Conservation (phyloP, 129 eudicot species). For the Mikania micrantha region DNA sequence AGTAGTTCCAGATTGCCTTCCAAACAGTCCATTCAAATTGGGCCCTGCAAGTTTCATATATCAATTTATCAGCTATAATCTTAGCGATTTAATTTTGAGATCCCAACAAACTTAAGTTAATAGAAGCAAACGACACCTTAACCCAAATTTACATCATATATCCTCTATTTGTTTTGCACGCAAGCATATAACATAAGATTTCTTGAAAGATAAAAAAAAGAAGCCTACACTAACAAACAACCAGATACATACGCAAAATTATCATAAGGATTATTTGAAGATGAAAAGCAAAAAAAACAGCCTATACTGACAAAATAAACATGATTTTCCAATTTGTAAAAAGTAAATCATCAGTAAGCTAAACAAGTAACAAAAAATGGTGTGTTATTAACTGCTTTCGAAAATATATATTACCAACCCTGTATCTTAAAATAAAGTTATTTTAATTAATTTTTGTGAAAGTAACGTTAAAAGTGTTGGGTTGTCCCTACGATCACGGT, state of each 20-base stretch:
- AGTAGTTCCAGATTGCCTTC: slow-evolving; percentile 87
- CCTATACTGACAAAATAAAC: background rate
- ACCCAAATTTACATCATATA: background rate
- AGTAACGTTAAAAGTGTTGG: no score
- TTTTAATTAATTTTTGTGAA: no score
- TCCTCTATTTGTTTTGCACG: background rate
- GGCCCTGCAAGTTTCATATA: slow-evolving; percentile 45
- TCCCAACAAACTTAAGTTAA: background rate
- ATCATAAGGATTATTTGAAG: no score
- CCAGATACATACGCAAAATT: no score
- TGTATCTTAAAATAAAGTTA: background rate
- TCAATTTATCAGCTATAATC: background rate
- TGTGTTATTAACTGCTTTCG: no score
- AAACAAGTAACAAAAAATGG: no score
- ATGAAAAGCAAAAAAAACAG: no score
- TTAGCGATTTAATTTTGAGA: background rate
- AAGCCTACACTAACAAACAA: no score
- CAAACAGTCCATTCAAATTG: slow-evolving; percentile 76
- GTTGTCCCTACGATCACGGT: no score
- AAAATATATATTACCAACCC: no score
- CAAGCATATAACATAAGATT: background rate
- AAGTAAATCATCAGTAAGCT: background rate
- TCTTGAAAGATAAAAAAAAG: no score
- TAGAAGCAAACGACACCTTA: background rate
- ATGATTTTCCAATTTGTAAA: background rate